Evolutionary conservation across 106 monocot genomes (phyloP), one percentile per base, ranked within the genome.

Genomic region (Dendrobium officinale): DNA sequence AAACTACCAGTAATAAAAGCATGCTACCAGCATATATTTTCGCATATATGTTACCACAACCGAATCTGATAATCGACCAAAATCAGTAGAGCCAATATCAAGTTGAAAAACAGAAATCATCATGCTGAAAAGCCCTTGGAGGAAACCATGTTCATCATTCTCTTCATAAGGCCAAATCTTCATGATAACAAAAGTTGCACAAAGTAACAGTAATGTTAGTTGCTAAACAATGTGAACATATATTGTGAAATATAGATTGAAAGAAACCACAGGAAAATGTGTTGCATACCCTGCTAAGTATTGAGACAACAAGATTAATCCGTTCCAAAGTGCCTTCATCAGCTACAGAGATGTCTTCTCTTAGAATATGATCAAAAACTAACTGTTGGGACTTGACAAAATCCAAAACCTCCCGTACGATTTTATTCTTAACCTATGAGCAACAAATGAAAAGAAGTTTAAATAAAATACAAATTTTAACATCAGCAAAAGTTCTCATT

Each of bases 111-210:
- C 73, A 86, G 29, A 51, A 72, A 59, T 80, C 91, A 96, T 96
- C 86, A 86, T 80, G 47, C 68, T 44, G 78, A 91, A 89, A 22
- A 92, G 89, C 58, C 85, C 86, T 88, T 94, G 89, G 75, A 91
- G 84, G 84, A 94, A 89, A 41, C 94, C 89, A 85, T 85, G 88
- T 15, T 91, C 85, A 78, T 92, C 89, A 82, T 77, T 89, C 81
- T 97, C 97, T 83, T 94, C 94, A 83, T 97, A 97, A 72, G 97
- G 88, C 97, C 97, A 98, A 74, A 98, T 91, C 96, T 96, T 55
- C 10, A 86, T 51, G 44, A 61, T 73, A 76, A 22, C 27, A 9
- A 59, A 61, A 22, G 42, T 18, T 20, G 13, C 19, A 79, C 29
- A 83, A 72, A 41, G 13, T 75, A 44, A 67, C 15, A n/a, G 20